Conservation (phyloP, 2,329 filamentous ascomycete species). For the Aspergillus quadricinctus region DNA sequence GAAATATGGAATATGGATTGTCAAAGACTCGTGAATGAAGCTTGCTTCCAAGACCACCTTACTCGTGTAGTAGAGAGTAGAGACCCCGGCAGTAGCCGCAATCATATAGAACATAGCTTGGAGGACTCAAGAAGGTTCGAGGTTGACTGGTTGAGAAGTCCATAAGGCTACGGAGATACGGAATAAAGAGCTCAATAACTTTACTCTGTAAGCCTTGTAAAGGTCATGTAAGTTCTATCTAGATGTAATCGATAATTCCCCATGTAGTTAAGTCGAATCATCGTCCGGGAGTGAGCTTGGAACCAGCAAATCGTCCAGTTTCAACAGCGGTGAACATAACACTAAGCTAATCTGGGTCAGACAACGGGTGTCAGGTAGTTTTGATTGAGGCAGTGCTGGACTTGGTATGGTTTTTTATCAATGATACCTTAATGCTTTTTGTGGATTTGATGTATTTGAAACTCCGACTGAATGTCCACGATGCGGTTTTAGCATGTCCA, state of each 20-base stretch:
- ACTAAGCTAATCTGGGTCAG: slow-evolving; percentile 13
- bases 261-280: neutral
- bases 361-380: slow-evolving; percentile 6
- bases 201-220: neutral
- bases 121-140: neutral
- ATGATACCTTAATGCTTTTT: slow-evolving; percentile 7
- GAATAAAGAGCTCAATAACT: neutral
- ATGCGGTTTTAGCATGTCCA: neutral
- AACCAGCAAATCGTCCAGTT: slow-evolving; percentile 3
- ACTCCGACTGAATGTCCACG: neutral
- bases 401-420: neutral
- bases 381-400: slow-evolving; percentile 21
- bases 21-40: neutral
- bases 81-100: neutral
- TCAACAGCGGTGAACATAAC: slow-evolving; percentile 16
- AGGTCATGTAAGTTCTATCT: neutral
- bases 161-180: neutral
- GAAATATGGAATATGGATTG: neutral
- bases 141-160: neutral
- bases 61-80: neutral
- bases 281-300: neutral
- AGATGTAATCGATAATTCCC: neutral
- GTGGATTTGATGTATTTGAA: slow-evolving; percentile 1
- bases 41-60: neutral
- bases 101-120: neutral